Conservation (phyloP, 352 stramenopile genomes). For the Pythium dissimile region DNA sequence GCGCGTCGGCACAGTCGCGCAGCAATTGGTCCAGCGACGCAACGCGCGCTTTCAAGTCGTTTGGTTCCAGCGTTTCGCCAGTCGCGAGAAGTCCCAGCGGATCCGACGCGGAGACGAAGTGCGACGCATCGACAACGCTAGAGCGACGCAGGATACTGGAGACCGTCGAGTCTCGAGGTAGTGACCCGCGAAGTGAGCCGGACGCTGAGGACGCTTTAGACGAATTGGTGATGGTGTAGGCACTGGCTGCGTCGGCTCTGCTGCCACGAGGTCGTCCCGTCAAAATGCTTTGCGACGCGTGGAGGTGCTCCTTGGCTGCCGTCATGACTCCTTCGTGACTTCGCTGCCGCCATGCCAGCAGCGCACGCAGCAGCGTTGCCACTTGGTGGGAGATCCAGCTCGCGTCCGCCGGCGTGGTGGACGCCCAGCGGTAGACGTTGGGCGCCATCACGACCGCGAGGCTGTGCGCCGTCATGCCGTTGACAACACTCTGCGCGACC, state of each 20-base stretch:
- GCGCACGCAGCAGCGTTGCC: slow-evolving; percentile 36
- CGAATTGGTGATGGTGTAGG: no score
- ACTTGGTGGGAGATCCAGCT: slow-evolving; percentile 26
- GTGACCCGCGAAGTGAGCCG: not conserved
- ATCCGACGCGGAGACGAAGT: slow-evolving; percentile 2
- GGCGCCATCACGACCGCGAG: slow-evolving; percentile 55
- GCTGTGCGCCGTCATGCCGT: slow-evolving; percentile 51
- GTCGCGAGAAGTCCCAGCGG: not conserved
- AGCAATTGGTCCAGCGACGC: not conserved
- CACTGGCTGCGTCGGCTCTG: no score
- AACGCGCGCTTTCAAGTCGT: no score
- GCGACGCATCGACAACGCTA: not conserved
- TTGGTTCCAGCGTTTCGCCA: no score
- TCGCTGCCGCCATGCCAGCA: slow-evolving; percentile 32
- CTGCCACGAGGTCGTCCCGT: no score
- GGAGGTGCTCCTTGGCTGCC: not conserved
- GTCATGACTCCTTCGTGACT: not conserved
- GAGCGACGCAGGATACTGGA: slow-evolving; percentile 10
- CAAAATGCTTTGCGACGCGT: no score
- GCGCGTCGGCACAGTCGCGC: slow-evolving; percentile 7
- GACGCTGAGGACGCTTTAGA: no score
- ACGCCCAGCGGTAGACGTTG: slow-evolving; percentile 41
- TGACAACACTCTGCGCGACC: slow-evolving; percentile 24
- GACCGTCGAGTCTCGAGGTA: slow-evolving; percentile 6
- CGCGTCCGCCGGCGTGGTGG: slow-evolving; percentile 18